Conservation (phyloP, 257 asterid genomes). For the Solanum microdontum region DNA sequence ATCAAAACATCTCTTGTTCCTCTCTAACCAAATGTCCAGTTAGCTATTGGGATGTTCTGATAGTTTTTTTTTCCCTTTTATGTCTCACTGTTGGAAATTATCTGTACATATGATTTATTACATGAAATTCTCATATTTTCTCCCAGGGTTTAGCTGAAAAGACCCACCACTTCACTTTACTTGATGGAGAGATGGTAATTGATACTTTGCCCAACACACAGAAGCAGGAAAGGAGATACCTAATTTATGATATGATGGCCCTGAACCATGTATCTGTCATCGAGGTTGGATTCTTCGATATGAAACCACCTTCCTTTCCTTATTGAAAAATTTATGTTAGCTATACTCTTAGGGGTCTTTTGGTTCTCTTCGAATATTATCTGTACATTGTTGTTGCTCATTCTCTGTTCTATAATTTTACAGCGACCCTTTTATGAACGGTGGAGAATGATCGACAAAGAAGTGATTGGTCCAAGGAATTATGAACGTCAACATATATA, state of each 20-base stretch:
- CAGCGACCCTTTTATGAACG: slow-evolving; percentile 94
- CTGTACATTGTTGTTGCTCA: neutral
- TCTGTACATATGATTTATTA: neutral
- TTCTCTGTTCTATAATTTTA: neutral
- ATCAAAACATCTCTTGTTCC: too few relatives aligned
- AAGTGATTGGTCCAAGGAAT: slow-evolving; percentile 85
- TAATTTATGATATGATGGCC: slow-evolving; percentile 84
- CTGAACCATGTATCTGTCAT: slow-evolving; percentile 34
- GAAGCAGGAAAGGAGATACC: slow-evolving; percentile 84
- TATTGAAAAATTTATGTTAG: neutral
- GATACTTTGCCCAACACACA: slow-evolving; percentile 78
- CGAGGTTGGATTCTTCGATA: slow-evolving; percentile 39
- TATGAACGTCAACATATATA: slow-evolving; percentile 47
- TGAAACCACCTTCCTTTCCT: neutral
- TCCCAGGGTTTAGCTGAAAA: slow-evolving; percentile 54
- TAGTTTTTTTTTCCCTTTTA: neutral
- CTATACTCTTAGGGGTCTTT: neutral
- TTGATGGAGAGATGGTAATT: slow-evolving; percentile 97
- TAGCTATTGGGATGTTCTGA: neutral
- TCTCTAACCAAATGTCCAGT: neutral
- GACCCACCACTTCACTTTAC: slow-evolving; percentile 85
- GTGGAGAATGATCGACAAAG: slow-evolving; percentile 94
- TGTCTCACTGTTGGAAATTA: neutral
- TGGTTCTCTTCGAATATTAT: neutral
- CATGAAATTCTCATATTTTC: slow-evolving; percentile 8